Conservation (phyloP, 805 yeast genomes). For the Nakazawaea ishiwadae region DNA sequence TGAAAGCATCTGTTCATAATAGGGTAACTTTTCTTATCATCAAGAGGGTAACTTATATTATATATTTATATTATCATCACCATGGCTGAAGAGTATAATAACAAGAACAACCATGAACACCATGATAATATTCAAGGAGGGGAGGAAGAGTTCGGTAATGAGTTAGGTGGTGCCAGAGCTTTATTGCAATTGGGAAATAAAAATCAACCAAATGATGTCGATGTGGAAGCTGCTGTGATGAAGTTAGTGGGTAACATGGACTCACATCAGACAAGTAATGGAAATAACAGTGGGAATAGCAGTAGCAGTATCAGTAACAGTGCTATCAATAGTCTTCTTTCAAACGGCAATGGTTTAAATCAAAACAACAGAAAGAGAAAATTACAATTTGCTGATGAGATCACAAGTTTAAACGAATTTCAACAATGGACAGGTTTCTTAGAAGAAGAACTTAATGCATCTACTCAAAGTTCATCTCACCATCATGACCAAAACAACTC, state of each 20-base stretch:
- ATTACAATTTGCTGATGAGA: conserved; percentile 33
- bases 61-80: conserved; percentile 15
- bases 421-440: conserved; percentile 52
- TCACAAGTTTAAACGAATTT: conserved; percentile 41
- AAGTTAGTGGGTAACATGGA: conserved; percentile 64
- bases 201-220: conserved; percentile 19
- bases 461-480: conserved; percentile 3
- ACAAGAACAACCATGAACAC: background rate
- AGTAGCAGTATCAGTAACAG: conserved; percentile 7
- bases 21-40: too few species aligned
- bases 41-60: conserved; percentile 13
- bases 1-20: too few species aligned
- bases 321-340: conserved; percentile 2
- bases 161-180: conserved; percentile 25
- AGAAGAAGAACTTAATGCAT: conserved; percentile 30
- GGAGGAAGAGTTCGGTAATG: conserved; percentile 15
- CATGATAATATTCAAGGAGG: background rate
- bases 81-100: conserved; percentile 4
- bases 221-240: conserved; percentile 78
- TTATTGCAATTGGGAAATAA: conserved; percentile 20
- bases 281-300: background rate
- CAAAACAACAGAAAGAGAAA: conserved; percentile 21
- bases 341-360: conserved; percentile 1
- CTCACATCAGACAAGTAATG: conserved; percentile 10
- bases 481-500: conserved; percentile 4